Conservation (phyloP, 805 yeast species). For the Yarrowia sp. region DNA sequence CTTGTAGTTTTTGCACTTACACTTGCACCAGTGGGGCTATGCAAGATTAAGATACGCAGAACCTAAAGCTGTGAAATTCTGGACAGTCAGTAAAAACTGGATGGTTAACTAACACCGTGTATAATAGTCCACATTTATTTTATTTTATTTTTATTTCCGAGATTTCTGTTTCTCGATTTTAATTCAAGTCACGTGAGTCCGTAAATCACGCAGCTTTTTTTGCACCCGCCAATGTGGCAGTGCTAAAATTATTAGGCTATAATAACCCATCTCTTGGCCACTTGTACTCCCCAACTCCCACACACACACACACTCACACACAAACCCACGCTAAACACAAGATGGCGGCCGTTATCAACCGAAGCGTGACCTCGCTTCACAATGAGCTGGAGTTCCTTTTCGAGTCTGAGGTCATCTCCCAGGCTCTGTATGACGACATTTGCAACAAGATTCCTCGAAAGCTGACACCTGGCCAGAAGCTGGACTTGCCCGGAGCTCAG, state of each 20-base stretch:
- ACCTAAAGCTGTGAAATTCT: neutral
- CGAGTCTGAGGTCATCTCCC: slow-evolving; percentile 70
- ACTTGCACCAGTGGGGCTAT: neutral
- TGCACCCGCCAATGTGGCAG: neutral
- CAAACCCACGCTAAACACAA: neutral
- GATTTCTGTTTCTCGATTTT: neutral
- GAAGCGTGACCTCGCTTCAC: slow-evolving; percentile 71
- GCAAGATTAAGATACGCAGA: neutral
- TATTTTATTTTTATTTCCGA: neutral
- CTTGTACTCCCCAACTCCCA: neutral
- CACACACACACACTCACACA: neutral
- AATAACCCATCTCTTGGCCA: neutral
- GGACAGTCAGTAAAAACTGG: neutral
- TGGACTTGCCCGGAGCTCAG: slow-evolving; percentile 38
- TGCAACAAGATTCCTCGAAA: slow-evolving; percentile 54
- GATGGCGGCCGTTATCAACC: slow-evolving; percentile 48
- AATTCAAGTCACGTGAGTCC: neutral
- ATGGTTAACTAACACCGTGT: too few species aligned
- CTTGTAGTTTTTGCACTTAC: neutral
- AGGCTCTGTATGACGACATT: slow-evolving; percentile 53
- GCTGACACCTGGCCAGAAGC: slow-evolving; percentile 27
- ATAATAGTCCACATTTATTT: too few species aligned
- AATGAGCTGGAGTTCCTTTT: slow-evolving; percentile 77
- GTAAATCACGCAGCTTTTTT: neutral
- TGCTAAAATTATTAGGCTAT: slow-evolving; percentile 20